These are phyloP conservation scores for Botryotinia calthae DNA, from an alignment of 2,329 filamentous ascomycete species.

Conservation along the genomic window DNA sequence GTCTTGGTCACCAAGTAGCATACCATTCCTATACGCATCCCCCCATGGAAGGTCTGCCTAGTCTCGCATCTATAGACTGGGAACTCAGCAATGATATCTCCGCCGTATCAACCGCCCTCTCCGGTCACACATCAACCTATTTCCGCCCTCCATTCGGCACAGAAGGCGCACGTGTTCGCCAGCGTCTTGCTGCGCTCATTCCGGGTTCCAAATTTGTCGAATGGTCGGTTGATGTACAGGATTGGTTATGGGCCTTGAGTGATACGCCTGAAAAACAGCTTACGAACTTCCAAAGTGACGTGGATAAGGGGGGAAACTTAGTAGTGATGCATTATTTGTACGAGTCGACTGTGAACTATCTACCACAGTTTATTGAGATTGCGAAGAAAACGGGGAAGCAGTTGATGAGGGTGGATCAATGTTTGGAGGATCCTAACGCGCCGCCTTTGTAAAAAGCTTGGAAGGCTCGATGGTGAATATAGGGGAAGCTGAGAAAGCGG, in stretches of 20 bases:
- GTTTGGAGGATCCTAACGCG: constrained; percentile 60
- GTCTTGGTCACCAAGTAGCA: constrained; percentile 64
- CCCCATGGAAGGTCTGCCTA: constrained; percentile 58
- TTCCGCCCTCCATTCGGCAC: constrained; percentile 70
- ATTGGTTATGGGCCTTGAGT: constrained; percentile 65
- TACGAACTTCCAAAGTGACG: constrained; percentile 61
- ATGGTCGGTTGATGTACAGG: constrained; percentile 70
- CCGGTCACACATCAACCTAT: constrained; percentile 48
- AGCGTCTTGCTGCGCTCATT: constrained; percentile 54
- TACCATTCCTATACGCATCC: constrained; percentile 68
- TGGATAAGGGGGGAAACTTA: constrained; percentile 59
- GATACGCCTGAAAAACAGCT: constrained; percentile 64
- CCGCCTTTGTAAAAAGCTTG: constrained; percentile 43
- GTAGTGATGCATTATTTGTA: constrained; percentile 70
- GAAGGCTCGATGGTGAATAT: too few relatives aligned
- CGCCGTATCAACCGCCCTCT: constrained; percentile 43
- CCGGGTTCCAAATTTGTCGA: constrained; percentile 58
- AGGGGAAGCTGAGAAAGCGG: too few relatives aligned
- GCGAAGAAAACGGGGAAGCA: constrained; percentile 62
- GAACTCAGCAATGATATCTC: constrained; percentile 57
- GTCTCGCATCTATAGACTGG: constrained; percentile 56
- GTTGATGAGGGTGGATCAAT: constrained; percentile 66
- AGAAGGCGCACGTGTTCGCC: constrained; percentile 64
- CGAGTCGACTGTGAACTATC: constrained; percentile 60
- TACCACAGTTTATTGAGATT: constrained; percentile 62